Evolutionary conservation across 345 rosid genomes (phyloP), one percentile per base, ranked within the genome.

Genomic region (Geranium brycei): DNA sequence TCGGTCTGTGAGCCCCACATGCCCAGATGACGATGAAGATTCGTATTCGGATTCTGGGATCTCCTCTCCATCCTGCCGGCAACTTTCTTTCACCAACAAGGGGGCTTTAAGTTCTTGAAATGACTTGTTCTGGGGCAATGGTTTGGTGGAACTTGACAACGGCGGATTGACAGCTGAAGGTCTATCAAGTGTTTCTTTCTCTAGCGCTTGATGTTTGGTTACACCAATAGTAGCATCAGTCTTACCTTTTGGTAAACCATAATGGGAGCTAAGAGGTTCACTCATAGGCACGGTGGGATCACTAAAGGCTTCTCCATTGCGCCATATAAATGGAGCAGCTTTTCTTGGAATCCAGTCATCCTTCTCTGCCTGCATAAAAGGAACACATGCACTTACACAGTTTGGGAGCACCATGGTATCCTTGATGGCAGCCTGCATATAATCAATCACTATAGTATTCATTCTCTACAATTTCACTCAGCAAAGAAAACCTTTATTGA

Each of bases 341-440:
- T 75, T 73, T 68, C 83, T 75, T 47, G 84, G 82, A 19, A 85
- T 82, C 97, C 99, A 93, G 72, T 93, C 97, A 68, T 93, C 78
- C 71, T 88, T 87, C 62, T 93, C 96, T 4, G 95, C 91, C 68
- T 80, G 66, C 97, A 93, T 93, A 82, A 87, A 82, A 10, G 97
- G 92, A 76, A 93, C 75, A 71, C 83, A 77, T 62, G 83, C 15
- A 60, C 83, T 81, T 75, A 88, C 96, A 64, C 87, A 80, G 74
- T 93, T 93, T n/a, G 99, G 99, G 60, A 87, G 95, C 55, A 93
- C 99, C 86, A 93, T 61, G 7, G 83, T 79, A 47, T 88, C 99
- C 35, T 81, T 76, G 62, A 93, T 85, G 1, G 81, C 71, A 5
- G 77, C 77, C 99, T 93, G 81, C 70, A 70, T 14, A 65, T 77